phyloP scores from a whole-genome alignment of 768 basidiomycete genomes.

The Hebeloma cylindrosporum region DNA sequence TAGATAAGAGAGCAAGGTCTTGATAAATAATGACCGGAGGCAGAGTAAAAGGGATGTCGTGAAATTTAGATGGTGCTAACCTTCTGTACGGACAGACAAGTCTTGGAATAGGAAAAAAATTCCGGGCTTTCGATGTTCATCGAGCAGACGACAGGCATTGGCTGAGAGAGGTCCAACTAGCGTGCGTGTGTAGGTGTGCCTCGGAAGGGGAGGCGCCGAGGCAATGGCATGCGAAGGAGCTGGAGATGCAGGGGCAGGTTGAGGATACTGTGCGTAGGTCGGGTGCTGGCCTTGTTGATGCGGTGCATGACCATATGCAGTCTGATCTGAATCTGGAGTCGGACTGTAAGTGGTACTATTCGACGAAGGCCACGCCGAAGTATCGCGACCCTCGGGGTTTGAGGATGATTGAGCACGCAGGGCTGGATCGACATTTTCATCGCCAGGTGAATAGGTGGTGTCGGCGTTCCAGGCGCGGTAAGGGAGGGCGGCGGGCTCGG shows the following conservation, averaged over 20 bases:
- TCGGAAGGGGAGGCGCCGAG: constrained; percentile 48
- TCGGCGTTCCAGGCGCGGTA: constrained; percentile 53
- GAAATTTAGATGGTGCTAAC: constrained; percentile 34
- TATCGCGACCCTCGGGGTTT: constrained; percentile 40
- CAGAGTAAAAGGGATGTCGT: constrained; percentile 7
- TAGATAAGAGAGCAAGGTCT: constrained; percentile 33
- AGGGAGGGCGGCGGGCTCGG: constrained; percentile 36
- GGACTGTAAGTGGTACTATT: constrained; percentile 11
- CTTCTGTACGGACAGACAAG: constrained; percentile 90
- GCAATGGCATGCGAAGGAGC: constrained; percentile 32
- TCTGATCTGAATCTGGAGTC: constrained; percentile 15
- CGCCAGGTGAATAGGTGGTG: constrained; percentile 35
- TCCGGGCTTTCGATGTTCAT: constrained; percentile 82
- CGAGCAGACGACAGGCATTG: constrained; percentile 80
- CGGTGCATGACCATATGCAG: constrained; percentile 11
- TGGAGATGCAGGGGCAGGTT: constrained; percentile 22
- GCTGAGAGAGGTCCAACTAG: constrained; percentile 88
- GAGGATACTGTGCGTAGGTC: constrained; percentile 17
- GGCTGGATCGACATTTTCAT: constrained; percentile 40
- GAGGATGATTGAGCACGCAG: constrained; percentile 30
- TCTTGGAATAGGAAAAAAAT: constrained; percentile 97
- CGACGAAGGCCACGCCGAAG: constrained; percentile 31
- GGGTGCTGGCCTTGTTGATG: constrained; percentile 13
- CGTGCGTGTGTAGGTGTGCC: constrained; percentile 79
- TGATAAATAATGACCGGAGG: too few species aligned